Evolutionary conservation across 1,284 basidiomycete genomes (phyloP), one percentile per base, ranked within the genome.

Genomic region (Sporisorium exsertum): DNA sequence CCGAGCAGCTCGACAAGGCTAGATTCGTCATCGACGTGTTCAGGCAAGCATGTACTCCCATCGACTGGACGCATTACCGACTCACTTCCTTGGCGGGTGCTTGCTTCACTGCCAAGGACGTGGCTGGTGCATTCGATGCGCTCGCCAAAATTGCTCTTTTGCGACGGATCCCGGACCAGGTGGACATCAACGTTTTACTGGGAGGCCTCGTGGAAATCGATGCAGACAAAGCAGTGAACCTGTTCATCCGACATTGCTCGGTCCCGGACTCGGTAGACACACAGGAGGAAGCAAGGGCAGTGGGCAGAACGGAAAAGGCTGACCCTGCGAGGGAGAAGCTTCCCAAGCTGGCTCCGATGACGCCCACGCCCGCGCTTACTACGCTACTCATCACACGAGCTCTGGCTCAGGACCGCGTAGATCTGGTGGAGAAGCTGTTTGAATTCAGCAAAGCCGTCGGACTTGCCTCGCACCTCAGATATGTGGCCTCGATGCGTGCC

Each of bases 1-100:
- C 40, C 27, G 56, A 62, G 15, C 58, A 47, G 50, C 47, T 49
- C 8, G 22, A 60, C 18, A 64, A 64, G 52, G 73, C 73, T 18
- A 37, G 29, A 1, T 72, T 72, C 24, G 62, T 72, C 37, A 64
- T 72, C 24, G 61, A 68, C 20, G 58, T 65, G 2, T 76, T 72
- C 43, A 59, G 47, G 42, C 27, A 58, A 18, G 46, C 73, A 7
- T 63, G 58, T 9, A 54, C 64, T 2, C 43, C 68, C 4, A 18
- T 59, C 24, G 64, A 72, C 24, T 76, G 73, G 73, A 72, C 61
- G n/a, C 73, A 76, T 35, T 76, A 68, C 42, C 47, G 57, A 24
- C 58, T 76, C 24, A 72, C 62, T 3, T 55, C 73, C 27, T 45
- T 76, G 24, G 73, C 73, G 3, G 24, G 27, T 10, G 68, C 64